Conservation (phyloP, 768 basidiomycete species). For the Tremella fuciformis region DNA sequence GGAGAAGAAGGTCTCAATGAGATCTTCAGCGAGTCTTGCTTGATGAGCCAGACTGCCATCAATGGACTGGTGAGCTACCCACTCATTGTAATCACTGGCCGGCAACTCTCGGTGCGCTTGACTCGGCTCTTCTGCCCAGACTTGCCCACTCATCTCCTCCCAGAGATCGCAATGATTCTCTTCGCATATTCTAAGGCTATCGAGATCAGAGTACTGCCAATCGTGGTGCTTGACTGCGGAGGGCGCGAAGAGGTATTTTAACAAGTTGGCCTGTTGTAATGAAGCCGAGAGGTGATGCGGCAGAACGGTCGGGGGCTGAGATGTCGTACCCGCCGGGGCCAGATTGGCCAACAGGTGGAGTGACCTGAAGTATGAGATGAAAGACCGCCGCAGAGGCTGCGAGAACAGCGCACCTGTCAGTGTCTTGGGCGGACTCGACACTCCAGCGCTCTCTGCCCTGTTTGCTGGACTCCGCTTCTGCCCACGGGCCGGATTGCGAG, state of each 20-base stretch:
- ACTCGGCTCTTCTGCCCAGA: constrained; percentile 51
- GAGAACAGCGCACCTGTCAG: constrained; percentile 1
- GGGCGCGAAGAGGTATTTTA: constrained; percentile 49
- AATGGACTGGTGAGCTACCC: too few species aligned
- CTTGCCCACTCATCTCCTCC: constrained; percentile 32
- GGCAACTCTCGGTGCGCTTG: constrained; percentile 69
- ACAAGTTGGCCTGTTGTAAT: constrained; percentile 28
- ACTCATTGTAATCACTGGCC: constrained; percentile 78
- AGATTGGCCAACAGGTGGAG: constrained; percentile 7
- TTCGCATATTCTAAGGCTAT: constrained; percentile 25
- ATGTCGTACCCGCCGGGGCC: background rate
- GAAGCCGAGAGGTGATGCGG: constrained; percentile 3
- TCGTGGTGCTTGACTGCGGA: constrained; percentile 28
- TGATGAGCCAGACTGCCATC: constrained; percentile 11
- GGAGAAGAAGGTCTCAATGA: constrained; percentile 92
- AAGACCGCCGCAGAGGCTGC: background rate
- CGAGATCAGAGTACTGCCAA: constrained; percentile 44
- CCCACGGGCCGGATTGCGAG: background rate
- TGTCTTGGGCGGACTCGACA: background rate
- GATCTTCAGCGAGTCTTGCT: constrained; percentile 79
- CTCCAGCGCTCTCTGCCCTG: constrained; percentile 1
- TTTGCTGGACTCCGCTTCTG: background rate
- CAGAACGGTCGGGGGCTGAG: background rate
- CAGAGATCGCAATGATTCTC: constrained; percentile 29
- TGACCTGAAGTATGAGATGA: background rate